Evolutionary conservation across 2,329 filamentous ascomycete genomes (phyloP), one percentile per base, ranked within the genome.

Genomic region (Microsporum audouinii): DNA sequence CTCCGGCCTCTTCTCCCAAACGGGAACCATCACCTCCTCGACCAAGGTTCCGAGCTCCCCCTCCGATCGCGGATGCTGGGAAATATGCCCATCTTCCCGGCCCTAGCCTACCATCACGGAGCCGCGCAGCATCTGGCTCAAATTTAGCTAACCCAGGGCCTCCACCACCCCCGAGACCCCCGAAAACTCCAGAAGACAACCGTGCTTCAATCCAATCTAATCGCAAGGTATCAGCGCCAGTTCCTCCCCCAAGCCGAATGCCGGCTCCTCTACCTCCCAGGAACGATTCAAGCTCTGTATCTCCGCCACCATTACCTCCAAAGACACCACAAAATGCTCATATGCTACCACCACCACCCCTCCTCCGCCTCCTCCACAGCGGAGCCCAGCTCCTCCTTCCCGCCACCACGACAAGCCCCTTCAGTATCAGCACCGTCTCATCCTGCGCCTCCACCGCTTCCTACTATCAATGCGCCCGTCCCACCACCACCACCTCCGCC

Each of bases 21-120:
- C 81, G 85, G 69, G 87, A 89, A 63, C 83, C 87, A 12, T 85
- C 86, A 12, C 88, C 89, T 10, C 84, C 86, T 27, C 82, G 86
- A 58, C 84, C 84, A 6, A 82, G 81, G 67, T 97, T 95, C 77
- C 82, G 85, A 65, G 92, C 89, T 6, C 94, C 94, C 53, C 94
- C 94, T 38, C 89, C 92, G 1, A 76, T 97, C 63, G 84, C 89
- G 60, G 91, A 96, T 72, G 94, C 94, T 62, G 94, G 94, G 41
- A 95, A 89, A 74, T 94, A 84, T 70, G 90, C 88, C 2, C 80
- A 86, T 64, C 73, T 78, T 34, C 76, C 78, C 61, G 73, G 72
- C 29, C 78, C 75, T 62, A 66, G 78, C 23, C 75, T 74, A 60
- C 71, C 81, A 72, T 67, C 78, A 69, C 73, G 79, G 69, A 72